Percentiles rank a stretch among this genome's conserved stretches.
phyloP scores from a whole-genome alignment of 2,329 filamentous ascomycete species.

The Xylariaceae sp. region DNA sequence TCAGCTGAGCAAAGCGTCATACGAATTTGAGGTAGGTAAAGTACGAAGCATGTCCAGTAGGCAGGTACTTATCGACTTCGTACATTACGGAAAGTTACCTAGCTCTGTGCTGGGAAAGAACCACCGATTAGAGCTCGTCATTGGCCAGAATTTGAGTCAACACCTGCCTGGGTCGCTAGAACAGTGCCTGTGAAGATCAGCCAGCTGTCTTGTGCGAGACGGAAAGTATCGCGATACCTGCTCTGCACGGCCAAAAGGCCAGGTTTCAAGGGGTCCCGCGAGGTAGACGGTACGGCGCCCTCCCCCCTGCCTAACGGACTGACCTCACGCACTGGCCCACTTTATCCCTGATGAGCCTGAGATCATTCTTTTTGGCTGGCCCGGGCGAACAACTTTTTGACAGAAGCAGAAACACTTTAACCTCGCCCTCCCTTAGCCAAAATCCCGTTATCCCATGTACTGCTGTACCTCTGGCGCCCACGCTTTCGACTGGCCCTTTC shows the following conservation, averaged over 20 bases:
- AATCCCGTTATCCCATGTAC: conserved; percentile 18
- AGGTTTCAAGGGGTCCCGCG: background rate
- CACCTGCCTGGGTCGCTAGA: background rate
- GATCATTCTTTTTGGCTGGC: conserved; percentile 24
- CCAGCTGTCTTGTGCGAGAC: conserved; percentile 6
- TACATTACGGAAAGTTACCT: background rate
- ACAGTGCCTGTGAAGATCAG: background rate
- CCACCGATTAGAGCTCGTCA: background rate
- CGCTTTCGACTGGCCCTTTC: conserved; percentile 19
- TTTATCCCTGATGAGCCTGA: conserved; percentile 21
- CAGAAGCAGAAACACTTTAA: conserved; percentile 22
- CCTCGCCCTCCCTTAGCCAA: conserved; percentile 26
- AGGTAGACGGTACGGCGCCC: background rate
- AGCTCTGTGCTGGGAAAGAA: background rate
- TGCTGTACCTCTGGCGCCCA: conserved; percentile 4
- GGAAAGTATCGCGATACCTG: background rate
- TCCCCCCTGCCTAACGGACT: background rate
- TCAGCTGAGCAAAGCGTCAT: background rate
- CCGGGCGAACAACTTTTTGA: conserved; percentile 29
- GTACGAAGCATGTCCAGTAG: background rate
- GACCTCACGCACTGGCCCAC: conserved; percentile 5
- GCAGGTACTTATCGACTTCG: background rate
- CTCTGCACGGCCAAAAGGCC: background rate
- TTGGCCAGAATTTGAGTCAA: background rate
- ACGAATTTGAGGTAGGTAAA: background rate